These are phyloP conservation scores for Penicillium parvum DNA, from an alignment of 495 filamentous ascomycete species.

Conservation along the genomic window DNA sequence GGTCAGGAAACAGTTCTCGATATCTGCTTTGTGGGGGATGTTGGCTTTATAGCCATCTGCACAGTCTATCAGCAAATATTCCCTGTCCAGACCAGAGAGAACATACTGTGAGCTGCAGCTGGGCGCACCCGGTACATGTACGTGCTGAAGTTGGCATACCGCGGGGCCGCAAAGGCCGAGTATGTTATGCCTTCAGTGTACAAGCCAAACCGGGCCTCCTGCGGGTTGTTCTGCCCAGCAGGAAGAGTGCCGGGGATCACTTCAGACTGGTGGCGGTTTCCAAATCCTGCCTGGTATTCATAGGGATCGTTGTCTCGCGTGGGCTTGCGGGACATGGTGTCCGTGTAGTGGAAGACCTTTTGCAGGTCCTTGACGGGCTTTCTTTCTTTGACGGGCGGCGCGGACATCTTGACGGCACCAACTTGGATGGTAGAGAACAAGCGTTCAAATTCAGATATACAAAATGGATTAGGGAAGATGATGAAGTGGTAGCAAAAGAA, in stretches of 20 bases:
- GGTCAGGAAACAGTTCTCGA: conserved; percentile 38
- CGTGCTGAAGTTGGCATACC: conserved; percentile 36
- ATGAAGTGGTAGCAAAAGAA: not conserved
- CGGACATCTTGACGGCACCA: conserved; percentile 14
- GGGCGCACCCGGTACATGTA: conserved; percentile 42
- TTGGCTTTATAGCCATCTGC: conserved; percentile 33
- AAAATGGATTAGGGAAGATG: not conserved
- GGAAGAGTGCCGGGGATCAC: conserved; percentile 40
- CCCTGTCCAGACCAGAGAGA: not conserved
- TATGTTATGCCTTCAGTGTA: conserved; percentile 62
- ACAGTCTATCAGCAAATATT: not conserved
- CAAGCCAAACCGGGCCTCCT: conserved; percentile 37
- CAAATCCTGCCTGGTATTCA: conserved; percentile 38
- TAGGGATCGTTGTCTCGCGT: conserved; percentile 44
- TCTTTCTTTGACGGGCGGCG: conserved; percentile 25
- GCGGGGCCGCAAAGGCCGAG: conserved; percentile 43
- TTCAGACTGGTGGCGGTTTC: conserved; percentile 38
- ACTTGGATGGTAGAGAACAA: not conserved
- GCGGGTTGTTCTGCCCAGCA: conserved; percentile 40
- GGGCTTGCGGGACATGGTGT: conserved; percentile 37
- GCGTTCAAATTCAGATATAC: not conserved
- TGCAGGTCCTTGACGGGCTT: conserved; percentile 33
- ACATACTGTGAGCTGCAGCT: conserved; percentile 38
- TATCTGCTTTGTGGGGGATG: conserved; percentile 32
- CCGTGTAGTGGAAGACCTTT: conserved; percentile 42